Base-by-base conservation (phyloP, 2,329 filamentous ascomycete species). In the Coccinonectria pachysandricola region DNA sequence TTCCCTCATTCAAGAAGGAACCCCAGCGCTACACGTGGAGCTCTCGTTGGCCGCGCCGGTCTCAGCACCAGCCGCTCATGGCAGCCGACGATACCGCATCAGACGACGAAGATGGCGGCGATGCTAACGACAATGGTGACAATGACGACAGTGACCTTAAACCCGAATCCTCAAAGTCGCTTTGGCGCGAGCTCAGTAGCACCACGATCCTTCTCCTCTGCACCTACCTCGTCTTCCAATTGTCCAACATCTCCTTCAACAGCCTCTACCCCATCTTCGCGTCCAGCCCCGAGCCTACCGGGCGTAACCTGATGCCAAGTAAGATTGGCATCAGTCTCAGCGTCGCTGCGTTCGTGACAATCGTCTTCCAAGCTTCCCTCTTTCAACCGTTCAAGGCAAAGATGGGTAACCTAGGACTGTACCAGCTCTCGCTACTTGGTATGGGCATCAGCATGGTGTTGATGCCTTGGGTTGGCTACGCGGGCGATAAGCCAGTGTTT, bases 241-340 rank as follows among this genome's bases (percentile, higher is more conserved):
- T 98, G 5, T 78, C 82, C 34, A 96, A 96, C 53, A 85, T 95
- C 39, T 86, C 85, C 4, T 98, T 87, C 67, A 95, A 94, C 56
- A 88, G 84, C 11, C 64, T 98, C 0, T 98, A 92, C 45, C 91
- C 91, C 1, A 88, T 96, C 28, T 98, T 96, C 44, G 83, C 79
- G 1, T 77, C 87, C 28, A 75, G 80, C 0, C 55, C 69, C 1
- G 65, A 75, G 0, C 91, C 91, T 0, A 78, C 77, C 0, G 91
- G 91, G 11, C 79, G 91, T 20, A 65, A 68, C 1, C 63, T 96
- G 4, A 69, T 69, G 1, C 84, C 88, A 0, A 69, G 75, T 30
- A 84, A 82, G 33, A 94, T 96, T 22, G 91, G 91, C 1, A 57
- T 94, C 11, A 83, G 81, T 1, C 64, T 95, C 27, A 88, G 83